Evolutionary conservation across 78 protist genomes (phyloP), one percentile per base, ranked within the genome.

Genomic region (Dictyostelium purpureum): DNA sequence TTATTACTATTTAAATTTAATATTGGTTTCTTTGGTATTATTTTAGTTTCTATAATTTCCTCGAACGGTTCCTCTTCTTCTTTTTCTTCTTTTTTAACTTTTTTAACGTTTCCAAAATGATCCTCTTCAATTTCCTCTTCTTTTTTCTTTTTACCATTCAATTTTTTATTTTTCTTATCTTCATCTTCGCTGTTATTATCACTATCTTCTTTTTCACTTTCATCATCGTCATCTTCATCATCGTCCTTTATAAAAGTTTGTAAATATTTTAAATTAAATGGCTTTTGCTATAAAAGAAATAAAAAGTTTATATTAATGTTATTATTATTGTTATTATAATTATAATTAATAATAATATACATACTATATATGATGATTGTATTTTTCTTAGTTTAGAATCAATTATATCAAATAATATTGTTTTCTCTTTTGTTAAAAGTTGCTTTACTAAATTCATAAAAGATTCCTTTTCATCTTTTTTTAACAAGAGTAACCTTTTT

Each of bases 381-480:
- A 67, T 9, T n/a, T 67, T 67, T 38, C 75, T 67, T 35, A 67
- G 14, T 67, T 49, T 33, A 4, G 75, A 67, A 38, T 67, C 75
- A 9, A 67, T 67, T 7, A 40, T 38, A 6, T 67, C 75, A 18
- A 67, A 33, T 21, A 67, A 38, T 6, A 67, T 67, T 37, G 16
- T 19, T 38, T 67, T 38, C 12, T 67, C 49, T 67, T 67, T 67
- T 38, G 51, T 38, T 67, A 49, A 18, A 3, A 67, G 21, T 38
- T 33, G 49, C 6, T 38, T 67, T 0, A 67, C 28, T 38, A 67
- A 38, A 37, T 28, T 14, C 4, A 67, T 67, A 37, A 67, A 67
- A 37, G 43, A 38, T 19, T 38, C 75, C 21, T 67, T 67, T 26
- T 38, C 43, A 38, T 67, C 75, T 38, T 38, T 38, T 67, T 67